Conservation (phyloP, 495 filamentous ascomycete species). For the Xylaria nigripes region DNA sequence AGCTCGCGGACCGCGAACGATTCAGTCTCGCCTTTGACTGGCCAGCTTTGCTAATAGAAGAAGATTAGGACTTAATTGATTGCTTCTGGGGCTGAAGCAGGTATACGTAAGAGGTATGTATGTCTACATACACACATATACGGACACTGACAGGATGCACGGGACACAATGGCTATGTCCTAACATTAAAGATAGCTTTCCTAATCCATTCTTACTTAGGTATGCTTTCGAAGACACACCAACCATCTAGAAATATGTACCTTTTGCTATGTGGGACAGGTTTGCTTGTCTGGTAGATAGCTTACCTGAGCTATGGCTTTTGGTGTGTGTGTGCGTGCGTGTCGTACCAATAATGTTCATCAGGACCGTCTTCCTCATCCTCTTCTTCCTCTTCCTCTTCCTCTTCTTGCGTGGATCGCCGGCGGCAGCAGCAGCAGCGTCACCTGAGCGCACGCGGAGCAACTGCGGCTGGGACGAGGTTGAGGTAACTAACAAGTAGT, state of each 20-base stretch:
- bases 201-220: too few relatives aligned
- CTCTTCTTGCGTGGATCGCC: too few relatives aligned
- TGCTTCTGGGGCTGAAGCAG: constrained; percentile 2
- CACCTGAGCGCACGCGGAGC: too few relatives aligned
- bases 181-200: too few relatives aligned
- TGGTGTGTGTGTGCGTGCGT: too few relatives aligned
- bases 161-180: too few relatives aligned
- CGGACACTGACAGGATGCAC: background rate
- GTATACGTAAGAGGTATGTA: background rate
- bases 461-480: background rate
- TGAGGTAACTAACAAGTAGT: background rate
- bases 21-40: too few relatives aligned
- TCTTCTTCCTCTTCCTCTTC: background rate
- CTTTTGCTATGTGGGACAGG: background rate
- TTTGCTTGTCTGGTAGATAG: background rate
- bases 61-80: too few relatives aligned
- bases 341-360: background rate
- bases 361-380: background rate
- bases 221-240: too few relatives aligned
- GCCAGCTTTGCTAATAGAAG: too few relatives aligned
- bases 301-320: background rate
- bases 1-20: too few relatives aligned
- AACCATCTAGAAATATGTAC: background rate
- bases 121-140: background rate
- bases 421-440: too few relatives aligned